phyloP scores from a whole-genome alignment of 208 protist species.

The Leishmania braziliensis region DNA sequence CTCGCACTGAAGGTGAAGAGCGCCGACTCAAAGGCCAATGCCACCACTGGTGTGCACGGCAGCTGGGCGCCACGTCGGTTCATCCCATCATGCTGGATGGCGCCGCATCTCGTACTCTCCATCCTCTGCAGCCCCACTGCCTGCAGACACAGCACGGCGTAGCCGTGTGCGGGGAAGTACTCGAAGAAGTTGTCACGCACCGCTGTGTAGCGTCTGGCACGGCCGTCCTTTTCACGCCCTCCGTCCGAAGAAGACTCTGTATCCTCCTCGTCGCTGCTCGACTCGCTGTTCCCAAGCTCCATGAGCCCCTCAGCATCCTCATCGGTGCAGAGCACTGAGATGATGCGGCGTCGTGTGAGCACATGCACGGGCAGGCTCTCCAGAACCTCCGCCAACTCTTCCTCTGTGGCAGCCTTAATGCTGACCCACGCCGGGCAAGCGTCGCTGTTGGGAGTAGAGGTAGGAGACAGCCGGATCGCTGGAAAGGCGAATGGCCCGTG shows the following conservation, averaged over 20 bases:
- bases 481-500: neutral
- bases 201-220: neutral
- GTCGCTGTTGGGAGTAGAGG: slow-evolving; percentile 3
- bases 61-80: slow-evolving; percentile 1
- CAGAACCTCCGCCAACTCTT: slow-evolving; percentile 36
- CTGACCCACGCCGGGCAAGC: slow-evolving; percentile 43
- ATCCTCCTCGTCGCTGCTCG: slow-evolving; percentile 1
- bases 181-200: slow-evolving; percentile 41
- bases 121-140: slow-evolving; percentile 17
- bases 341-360: slow-evolving; percentile 33
- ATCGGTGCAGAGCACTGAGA: slow-evolving; percentile 4
- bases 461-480: slow-evolving; percentile 2
- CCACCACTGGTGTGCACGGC: slow-evolving; percentile 22
- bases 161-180: slow-evolving; percentile 63
- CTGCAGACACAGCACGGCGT: slow-evolving; percentile 43
- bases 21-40: slow-evolving; percentile 27
- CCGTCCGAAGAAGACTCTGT: neutral
- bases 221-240: neutral
- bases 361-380: slow-evolving; percentile 52
- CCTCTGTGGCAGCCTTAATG: slow-evolving; percentile 20
- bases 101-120: slow-evolving; percentile 7
- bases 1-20: slow-evolving; percentile 37
- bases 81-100: slow-evolving; percentile 1
- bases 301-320: neutral
- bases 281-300: neutral